These are phyloP conservation scores for Cavenderia fasciculata DNA, from an alignment of 78 protist species.

Conservation along the genomic window DNA sequence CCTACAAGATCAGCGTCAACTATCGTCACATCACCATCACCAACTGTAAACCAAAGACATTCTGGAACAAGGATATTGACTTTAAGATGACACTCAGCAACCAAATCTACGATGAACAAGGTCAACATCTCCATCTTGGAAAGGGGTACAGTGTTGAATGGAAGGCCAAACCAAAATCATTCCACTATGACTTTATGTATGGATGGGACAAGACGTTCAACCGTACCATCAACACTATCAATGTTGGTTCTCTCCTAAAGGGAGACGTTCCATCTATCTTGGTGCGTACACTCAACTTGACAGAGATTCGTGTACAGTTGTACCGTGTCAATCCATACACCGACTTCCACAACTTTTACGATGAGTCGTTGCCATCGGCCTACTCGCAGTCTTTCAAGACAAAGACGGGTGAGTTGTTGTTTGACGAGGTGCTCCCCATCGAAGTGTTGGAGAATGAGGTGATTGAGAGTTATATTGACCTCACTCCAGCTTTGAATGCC, in stretches of 20 bases:
- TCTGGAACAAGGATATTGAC: conserved; percentile 11
- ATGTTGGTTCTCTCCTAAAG: no score
- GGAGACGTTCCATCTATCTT: conserved; percentile 12
- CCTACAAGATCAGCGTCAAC: background rate
- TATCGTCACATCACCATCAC: background rate
- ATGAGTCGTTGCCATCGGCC: conserved; percentile 9
- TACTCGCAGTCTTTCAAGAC: conserved; percentile 3
- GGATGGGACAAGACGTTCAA: no score
- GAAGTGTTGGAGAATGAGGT: background rate
- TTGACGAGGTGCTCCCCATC: conserved; percentile 11
- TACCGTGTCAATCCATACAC: conserved; percentile 46
- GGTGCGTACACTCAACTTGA: conserved; percentile 21
- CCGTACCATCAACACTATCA: no score
- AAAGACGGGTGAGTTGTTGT: conserved; percentile 43
- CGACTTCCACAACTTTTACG: conserved; percentile 34
- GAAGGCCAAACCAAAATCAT: background rate
- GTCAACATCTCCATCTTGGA: background rate
- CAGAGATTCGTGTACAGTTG: conserved; percentile 42
- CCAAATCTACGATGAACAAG: background rate
- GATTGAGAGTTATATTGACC: conserved; percentile 27
- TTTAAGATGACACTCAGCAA: conserved; percentile 2
- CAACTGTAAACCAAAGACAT: background rate
- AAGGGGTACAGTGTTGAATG: no score
- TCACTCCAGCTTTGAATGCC: conserved; percentile 15
- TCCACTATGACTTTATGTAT: background rate